Evolutionary conservation across 768 basidiomycete genomes (phyloP).

Genomic region (Boletus subparvulus): DNA sequence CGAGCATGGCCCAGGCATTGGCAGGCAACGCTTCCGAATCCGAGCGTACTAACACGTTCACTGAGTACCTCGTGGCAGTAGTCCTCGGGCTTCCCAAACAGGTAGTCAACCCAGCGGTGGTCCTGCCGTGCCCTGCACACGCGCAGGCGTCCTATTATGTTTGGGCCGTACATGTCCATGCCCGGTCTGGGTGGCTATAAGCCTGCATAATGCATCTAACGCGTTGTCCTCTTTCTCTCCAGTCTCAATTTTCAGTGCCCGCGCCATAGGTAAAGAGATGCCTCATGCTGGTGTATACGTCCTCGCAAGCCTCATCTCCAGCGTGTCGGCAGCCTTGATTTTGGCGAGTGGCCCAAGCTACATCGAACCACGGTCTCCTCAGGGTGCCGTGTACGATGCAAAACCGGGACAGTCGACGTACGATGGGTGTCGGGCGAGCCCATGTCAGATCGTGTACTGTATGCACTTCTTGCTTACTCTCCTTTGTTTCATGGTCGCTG

Average conservation of each 20-base stretch:
- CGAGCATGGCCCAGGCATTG: too few relatives aligned
- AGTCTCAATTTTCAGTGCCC: not conserved
- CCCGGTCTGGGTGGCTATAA: slow-evolving; percentile 24
- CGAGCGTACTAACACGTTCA: too few relatives aligned
- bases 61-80: slow-evolving; percentile 19
- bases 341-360: slow-evolving; percentile 26
- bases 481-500: not conserved
- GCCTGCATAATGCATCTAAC: not conserved
- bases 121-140: slow-evolving; percentile 21
- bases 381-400: slow-evolving; percentile 45
- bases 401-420: slow-evolving; percentile 63
- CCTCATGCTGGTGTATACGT: slow-evolving; percentile 11
- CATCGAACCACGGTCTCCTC: slow-evolving; percentile 49
- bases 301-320: slow-evolving; percentile 22
- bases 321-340: slow-evolving; percentile 20
- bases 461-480: slow-evolving; percentile 21
- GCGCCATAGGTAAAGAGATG: slow-evolving; percentile 23
- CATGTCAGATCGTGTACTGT: slow-evolving; percentile 69
- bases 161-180: slow-evolving; percentile 20
- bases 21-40: too few relatives aligned
- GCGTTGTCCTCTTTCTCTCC: slow-evolving; percentile 10
- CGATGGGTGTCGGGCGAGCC: slow-evolving; percentile 59
- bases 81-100: not conserved
- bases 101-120: slow-evolving; percentile 5
- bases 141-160: slow-evolving; percentile 21